Evolutionary conservation across 1,284 basidiomycete species (phyloP).

Genomic region (Baeospora myosura): DNA sequence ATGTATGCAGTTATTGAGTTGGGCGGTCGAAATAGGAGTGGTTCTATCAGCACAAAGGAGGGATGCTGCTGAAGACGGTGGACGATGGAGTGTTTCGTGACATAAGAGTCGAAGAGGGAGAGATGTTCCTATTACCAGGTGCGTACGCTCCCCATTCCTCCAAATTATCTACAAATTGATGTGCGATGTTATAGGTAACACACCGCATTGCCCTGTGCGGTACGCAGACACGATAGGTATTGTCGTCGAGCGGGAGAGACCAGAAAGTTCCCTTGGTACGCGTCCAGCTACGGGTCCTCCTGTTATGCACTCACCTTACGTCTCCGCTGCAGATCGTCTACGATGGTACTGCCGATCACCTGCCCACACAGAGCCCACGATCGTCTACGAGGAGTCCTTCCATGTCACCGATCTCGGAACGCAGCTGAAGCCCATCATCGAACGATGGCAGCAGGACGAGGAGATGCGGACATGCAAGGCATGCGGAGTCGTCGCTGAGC

Average conservation of each 20-base stretch:
- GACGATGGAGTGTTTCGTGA: constrained; percentile 85
- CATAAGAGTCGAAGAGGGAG: constrained; percentile 86
- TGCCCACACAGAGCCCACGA: constrained; percentile 63
- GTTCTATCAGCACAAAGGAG: constrained; percentile 93
- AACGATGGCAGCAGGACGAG: constrained; percentile 63
- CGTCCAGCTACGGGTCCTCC: neutral
- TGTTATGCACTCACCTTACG: constrained; percentile 2
- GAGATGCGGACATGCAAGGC: constrained; percentile 59
- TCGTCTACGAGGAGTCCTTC: constrained; percentile 84
- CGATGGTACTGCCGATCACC: constrained; percentile 88
- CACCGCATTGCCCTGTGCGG: constrained; percentile 91
- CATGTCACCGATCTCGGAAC: constrained; percentile 89
- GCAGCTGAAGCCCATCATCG: constrained; percentile 89
- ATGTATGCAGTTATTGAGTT: neutral
- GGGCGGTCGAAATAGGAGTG: constrained; percentile 60
- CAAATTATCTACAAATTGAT: neutral
- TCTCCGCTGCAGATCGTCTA: constrained; percentile 67
- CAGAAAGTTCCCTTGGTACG: constrained; percentile 52
- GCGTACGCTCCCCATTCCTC: constrained; percentile 15
- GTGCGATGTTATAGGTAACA: constrained; percentile 70
- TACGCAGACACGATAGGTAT: constrained; percentile 89
- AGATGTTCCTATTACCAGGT: constrained; percentile 95
- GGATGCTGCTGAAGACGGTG: constrained; percentile 83
- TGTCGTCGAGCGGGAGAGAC: constrained; percentile 90
- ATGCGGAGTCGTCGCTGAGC: constrained; percentile 64